These are phyloP conservation scores for Kodamaea plutei DNA, from an alignment of 1,139 yeast genomes.

Conservation along the genomic window DNA sequence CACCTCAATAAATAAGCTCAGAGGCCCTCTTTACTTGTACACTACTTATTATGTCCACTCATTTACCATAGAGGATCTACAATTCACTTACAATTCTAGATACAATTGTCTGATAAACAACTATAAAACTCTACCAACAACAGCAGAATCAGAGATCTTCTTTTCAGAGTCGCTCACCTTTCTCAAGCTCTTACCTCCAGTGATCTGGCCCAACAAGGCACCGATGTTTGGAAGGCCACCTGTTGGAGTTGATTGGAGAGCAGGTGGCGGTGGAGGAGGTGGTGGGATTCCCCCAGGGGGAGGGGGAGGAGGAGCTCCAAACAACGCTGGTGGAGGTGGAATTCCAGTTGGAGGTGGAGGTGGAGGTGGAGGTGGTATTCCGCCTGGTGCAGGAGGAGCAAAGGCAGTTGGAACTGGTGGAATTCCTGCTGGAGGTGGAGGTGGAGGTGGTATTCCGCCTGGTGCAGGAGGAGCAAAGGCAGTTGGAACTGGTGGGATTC, in stretches of 20 bases:
- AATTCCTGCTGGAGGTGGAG: conserved; percentile 15
- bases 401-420: conserved; percentile 7
- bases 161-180: conserved; percentile 47
- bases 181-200: conserved; percentile 47
- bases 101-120: too few relatives aligned
- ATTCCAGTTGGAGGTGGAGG: conserved; percentile 14
- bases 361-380: conserved; percentile 16
- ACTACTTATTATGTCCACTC: too few relatives aligned
- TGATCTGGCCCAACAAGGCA: conserved; percentile 53
- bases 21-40: too few relatives aligned
- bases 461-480: conserved; percentile 18
- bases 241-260: conserved; percentile 16
- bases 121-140: conserved; percentile 49
- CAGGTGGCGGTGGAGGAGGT: conserved; percentile 27
- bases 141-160: conserved; percentile 39
- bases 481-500: conserved; percentile 18
- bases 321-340: conserved; percentile 17
- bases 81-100: too few relatives aligned
- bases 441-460: conserved; percentile 16
- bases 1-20: too few relatives aligned
- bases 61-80: too few relatives aligned
- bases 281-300: conserved; percentile 15
- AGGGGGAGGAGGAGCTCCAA: conserved; percentile 15
- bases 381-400: conserved; percentile 17
- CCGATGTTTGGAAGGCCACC: conserved; percentile 36